Conservation (phyloP, 1,284 basidiomycete genomes). For the Leccinum solheimii region DNA sequence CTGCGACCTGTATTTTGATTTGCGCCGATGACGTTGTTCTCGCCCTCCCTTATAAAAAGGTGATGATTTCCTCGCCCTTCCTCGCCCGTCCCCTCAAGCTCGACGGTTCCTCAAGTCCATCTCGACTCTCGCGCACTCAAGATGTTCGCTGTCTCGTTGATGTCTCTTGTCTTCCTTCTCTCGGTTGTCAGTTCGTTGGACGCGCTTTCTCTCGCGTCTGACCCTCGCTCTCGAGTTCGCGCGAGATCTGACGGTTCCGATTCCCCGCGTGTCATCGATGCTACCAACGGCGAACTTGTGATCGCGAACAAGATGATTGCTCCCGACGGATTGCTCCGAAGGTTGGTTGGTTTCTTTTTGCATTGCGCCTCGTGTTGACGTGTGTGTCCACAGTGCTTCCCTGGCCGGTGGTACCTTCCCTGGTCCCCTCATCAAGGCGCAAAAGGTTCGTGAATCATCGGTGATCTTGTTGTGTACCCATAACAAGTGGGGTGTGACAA, state of each 20-base stretch:
- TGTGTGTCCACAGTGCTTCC: constrained; percentile 17
- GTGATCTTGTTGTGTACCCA: neutral
- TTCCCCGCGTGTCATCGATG: constrained; percentile 20
- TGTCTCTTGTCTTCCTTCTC: constrained; percentile 18
- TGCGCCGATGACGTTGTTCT: constrained; percentile 2
- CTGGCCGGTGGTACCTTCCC: constrained; percentile 34
- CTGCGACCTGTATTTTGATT: constrained; percentile 10
- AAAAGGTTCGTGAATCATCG: constrained; percentile 26
- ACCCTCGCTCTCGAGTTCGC: constrained; percentile 4
- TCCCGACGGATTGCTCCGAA: constrained; percentile 37
- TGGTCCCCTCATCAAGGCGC: constrained; percentile 32
- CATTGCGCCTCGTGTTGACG: neutral
- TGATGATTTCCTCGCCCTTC: neutral
- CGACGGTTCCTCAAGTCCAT: constrained; percentile 20
- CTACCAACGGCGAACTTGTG: constrained; percentile 24
- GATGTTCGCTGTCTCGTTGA: constrained; percentile 21
- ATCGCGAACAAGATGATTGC: constrained; percentile 35
- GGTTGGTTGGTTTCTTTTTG: constrained; percentile 20
- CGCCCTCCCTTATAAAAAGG: constrained; percentile 18
- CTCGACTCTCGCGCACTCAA: constrained; percentile 16
- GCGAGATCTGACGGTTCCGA: constrained; percentile 1
- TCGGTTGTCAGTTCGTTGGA: constrained; percentile 9
- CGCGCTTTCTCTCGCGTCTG: constrained; percentile 22
- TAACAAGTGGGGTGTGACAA: neutral
- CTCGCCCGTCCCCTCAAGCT: neutral